Evolutionary conservation across 768 basidiomycete species (phyloP).

Genomic region (Boletales sp.): DNA sequence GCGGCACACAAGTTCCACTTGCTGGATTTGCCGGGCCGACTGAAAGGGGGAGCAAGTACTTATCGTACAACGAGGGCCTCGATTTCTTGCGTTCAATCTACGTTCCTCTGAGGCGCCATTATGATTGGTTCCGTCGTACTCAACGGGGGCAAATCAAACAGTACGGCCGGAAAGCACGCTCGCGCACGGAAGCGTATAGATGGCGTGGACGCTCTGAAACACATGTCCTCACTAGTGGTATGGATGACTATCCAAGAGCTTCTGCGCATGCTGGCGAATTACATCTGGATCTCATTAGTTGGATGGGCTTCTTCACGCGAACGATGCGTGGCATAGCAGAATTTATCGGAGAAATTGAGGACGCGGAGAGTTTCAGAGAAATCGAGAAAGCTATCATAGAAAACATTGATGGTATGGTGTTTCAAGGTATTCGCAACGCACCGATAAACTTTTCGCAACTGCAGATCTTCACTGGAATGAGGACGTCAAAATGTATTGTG

Average conservation of each 20-base stretch:
- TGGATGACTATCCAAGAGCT: slow-evolving; percentile 96
- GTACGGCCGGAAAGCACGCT: slow-evolving; percentile 79
- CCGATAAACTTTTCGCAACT: not conserved
- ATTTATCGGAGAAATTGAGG: slow-evolving; percentile 84
- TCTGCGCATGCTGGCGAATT: slow-evolving; percentile 88
- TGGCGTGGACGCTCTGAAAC: slow-evolving; percentile 88
- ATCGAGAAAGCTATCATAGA: slow-evolving; percentile 77
- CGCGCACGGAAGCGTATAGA: slow-evolving; percentile 86
- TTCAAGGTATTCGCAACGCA: not conserved
- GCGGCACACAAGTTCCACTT: slow-evolving; percentile 52
- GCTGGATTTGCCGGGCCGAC: slow-evolving; percentile 13
- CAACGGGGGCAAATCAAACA: slow-evolving; percentile 93
- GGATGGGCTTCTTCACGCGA: slow-evolving; percentile 94
- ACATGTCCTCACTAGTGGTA: slow-evolving; percentile 89
- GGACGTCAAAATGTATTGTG: slow-evolving; percentile 89
- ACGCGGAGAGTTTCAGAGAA: slow-evolving; percentile 68
- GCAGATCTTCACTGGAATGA: slow-evolving; percentile 93
- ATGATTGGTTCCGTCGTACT: slow-evolving; percentile 94
- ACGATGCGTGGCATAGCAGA: slow-evolving; percentile 91
- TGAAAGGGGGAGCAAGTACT: slow-evolving; percentile 44
- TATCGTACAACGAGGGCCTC: slow-evolving; percentile 58
- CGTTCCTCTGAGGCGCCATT: slow-evolving; percentile 80
- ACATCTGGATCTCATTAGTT: slow-evolving; percentile 89
- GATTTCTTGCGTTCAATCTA: slow-evolving; percentile 80
- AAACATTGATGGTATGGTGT: slow-evolving; percentile 74